These are phyloP conservation scores for Didymella lethalis DNA, from an alignment of 2,329 filamentous ascomycete species.

Conservation along the genomic window DNA sequence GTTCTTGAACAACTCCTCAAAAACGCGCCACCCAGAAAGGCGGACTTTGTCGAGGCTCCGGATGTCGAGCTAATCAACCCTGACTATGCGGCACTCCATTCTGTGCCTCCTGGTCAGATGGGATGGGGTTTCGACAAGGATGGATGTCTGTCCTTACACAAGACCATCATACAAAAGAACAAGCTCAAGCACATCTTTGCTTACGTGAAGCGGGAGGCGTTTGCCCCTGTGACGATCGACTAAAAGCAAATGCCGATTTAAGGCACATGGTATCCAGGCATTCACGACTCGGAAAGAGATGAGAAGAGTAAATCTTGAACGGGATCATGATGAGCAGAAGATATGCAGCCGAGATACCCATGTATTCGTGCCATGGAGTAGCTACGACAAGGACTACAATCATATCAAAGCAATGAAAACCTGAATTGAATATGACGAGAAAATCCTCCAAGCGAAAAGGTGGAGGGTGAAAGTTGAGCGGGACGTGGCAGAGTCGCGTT, in stretches of 20 bases:
- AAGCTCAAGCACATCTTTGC: conserved; percentile 2
- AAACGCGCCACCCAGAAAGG: background rate
- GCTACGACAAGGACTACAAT: background rate
- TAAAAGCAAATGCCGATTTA: background rate
- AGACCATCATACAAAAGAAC: background rate
- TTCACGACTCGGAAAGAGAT: no score
- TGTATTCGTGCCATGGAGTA: background rate
- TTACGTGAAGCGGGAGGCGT: conserved; percentile 3
- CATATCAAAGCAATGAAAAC: no score
- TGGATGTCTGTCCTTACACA: conserved; percentile 13
- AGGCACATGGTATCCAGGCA: background rate
- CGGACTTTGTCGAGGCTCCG: background rate
- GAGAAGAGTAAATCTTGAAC: no score
- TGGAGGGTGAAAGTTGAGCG: background rate
- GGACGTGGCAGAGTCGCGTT: background rate
- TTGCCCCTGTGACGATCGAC: background rate
- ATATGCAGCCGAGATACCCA: no score
- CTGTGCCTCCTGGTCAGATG: conserved; percentile 13
- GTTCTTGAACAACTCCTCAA: background rate
- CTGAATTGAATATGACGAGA: no score
- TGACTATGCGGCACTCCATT: conserved; percentile 1
- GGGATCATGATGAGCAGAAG: no score
- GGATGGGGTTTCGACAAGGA: conserved; percentile 19
- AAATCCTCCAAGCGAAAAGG: no score
- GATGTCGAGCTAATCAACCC: background rate